A percentile compares a stretch with the other conserved stretches of the same genome.
These are phyloP conservation scores for Cucumis cinereus DNA, from an alignment of 306 rosid species.

Conservation along the genomic window DNA sequence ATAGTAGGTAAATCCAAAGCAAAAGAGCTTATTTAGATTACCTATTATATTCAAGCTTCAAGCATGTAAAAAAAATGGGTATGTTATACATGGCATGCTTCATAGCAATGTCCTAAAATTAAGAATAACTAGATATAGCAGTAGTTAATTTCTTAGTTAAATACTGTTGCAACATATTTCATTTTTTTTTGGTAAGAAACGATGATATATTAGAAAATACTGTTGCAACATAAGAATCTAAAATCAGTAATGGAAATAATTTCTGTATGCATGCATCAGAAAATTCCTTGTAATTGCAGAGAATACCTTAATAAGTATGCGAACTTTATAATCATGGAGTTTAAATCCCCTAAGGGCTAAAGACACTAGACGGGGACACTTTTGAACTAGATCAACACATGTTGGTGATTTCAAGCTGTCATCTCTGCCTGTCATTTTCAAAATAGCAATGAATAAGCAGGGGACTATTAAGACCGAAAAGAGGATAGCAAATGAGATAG, in stretches of 20 bases:
- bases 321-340: slow-evolving; percentile 82
- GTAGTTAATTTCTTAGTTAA: not conserved
- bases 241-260: not conserved
- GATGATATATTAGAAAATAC: no score
- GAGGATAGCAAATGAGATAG: slow-evolving; percentile 8
- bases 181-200: no score
- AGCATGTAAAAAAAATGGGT: not conserved
- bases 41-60: not conserved
- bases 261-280: not conserved
- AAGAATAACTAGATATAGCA: not conserved
- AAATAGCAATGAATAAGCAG: slow-evolving; percentile 21
- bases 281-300: slow-evolving; percentile 3
- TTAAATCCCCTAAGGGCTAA: slow-evolving; percentile 93
- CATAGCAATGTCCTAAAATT: not conserved
- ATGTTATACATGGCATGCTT: not conserved
- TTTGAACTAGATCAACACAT: slow-evolving; percentile 50
- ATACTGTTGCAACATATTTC: not conserved
- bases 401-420: slow-evolving; percentile 91
- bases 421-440: slow-evolving; percentile 65
- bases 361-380: slow-evolving; percentile 71
- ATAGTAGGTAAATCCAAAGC: not conserved
- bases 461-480: slow-evolving; percentile 4
- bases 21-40: not conserved
- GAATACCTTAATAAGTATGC: slow-evolving; percentile 77
- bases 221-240: not conserved